Conservation (phyloP, 2,329 filamentous ascomycete species). For the Thermochaetoides dissita region DNA sequence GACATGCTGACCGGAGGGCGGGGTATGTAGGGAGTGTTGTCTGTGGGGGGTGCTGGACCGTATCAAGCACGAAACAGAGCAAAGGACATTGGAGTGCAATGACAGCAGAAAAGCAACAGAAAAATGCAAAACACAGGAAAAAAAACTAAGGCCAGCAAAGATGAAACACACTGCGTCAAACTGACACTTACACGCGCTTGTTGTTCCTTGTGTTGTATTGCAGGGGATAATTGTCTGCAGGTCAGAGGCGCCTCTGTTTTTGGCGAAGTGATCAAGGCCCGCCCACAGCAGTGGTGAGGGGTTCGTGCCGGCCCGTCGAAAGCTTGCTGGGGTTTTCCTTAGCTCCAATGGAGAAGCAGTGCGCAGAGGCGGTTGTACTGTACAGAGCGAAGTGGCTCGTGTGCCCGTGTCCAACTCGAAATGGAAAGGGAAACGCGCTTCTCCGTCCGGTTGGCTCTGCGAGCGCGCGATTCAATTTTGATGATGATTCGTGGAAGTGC, state of each 20-base stretch:
- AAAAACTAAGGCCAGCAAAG: background rate
- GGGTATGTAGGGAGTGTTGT: too few species aligned
- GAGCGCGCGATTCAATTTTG: too few species aligned
- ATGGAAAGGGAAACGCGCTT: conserved; percentile 8
- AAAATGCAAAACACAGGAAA: conserved; percentile 1
- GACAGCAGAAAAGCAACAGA: background rate
- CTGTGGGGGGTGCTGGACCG: too few species aligned
- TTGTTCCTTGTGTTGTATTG: conserved; percentile 3
- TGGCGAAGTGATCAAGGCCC: too few species aligned
- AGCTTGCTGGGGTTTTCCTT: conserved; percentile 4
- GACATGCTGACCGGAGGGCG: too few species aligned
- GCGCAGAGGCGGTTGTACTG: too few species aligned
- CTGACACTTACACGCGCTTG: conserved; percentile 11
- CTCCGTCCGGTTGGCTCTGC: conserved; percentile 12
- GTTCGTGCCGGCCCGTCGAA: conserved; percentile 11
- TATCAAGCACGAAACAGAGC: too few species aligned
- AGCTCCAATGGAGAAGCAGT: conserved; percentile 4
- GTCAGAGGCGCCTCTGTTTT: conserved; percentile 2
- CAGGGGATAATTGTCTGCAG: background rate
- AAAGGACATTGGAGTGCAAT: too few species aligned
- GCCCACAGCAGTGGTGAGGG: conserved; percentile 8
- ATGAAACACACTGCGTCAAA: conserved; percentile 1
- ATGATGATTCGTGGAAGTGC: too few species aligned
- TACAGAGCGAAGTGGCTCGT: conserved; percentile 2
- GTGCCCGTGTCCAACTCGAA: conserved; percentile 2